phyloP scores from a whole-genome alignment of 805 yeast species.

The Candida odintsovae region DNA sequence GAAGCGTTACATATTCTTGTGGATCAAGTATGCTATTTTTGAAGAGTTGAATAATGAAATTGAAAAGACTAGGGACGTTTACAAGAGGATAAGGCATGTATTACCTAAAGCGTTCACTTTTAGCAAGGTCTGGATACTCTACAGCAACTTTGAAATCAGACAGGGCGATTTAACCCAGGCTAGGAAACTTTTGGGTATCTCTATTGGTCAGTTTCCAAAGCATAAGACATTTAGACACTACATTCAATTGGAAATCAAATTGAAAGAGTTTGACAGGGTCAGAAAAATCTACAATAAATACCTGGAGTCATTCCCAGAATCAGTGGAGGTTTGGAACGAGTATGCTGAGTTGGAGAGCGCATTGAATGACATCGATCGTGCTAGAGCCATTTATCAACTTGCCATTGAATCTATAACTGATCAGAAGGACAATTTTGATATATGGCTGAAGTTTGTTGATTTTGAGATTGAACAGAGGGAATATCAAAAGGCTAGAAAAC shows the following conservation, averaged over 20 bases:
- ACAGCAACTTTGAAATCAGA: constrained; percentile 70
- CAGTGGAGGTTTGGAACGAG: constrained; percentile 47
- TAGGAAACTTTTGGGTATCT: constrained; percentile 64
- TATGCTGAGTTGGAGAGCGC: constrained; percentile 65
- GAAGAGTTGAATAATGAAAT: constrained; percentile 47
- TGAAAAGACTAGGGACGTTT: constrained; percentile 43
- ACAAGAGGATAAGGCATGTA: constrained; percentile 39
- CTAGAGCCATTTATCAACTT: constrained; percentile 54
- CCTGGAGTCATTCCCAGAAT: constrained; percentile 41
- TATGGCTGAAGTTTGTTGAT: constrained; percentile 43
- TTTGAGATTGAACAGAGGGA: constrained; percentile 56
- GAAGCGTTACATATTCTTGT: constrained; percentile 64
- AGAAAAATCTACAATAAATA: constrained; percentile 65
- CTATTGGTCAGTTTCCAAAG: constrained; percentile 65
- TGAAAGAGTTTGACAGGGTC: constrained; percentile 79
- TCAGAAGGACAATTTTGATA: constrained; percentile 10
- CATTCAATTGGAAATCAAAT: constrained; percentile 55
- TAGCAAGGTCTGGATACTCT: constrained; percentile 67
- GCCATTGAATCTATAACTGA: constrained; percentile 28
- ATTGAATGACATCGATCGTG: constrained; percentile 64
- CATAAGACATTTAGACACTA: constrained; percentile 55
- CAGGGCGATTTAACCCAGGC: constrained; percentile 45
- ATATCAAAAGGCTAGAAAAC: constrained; percentile 47
- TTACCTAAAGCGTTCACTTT: constrained; percentile 65
- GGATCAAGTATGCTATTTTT: constrained; percentile 61